Percentiles rank a stretch among this genome's conserved stretches.
Evolutionary conservation across 805 yeast genomes (phyloP).

Genomic region (Metschnikowia bowlesiae): DNA sequence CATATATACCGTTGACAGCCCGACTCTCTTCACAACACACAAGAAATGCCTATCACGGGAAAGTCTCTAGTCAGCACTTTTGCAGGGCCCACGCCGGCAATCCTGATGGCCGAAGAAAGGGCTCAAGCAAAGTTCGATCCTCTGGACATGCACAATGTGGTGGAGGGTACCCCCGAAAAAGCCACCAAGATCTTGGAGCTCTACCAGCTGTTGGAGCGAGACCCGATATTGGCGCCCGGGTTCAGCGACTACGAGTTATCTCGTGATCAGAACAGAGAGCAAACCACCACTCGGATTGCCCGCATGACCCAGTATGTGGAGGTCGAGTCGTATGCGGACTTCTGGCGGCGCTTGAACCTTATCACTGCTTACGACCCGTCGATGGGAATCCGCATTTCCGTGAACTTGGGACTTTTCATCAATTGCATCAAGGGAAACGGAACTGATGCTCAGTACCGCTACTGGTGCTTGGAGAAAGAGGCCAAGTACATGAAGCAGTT

Average conservation of each 20-base stretch:
- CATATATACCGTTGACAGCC: neutral
- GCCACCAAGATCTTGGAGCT: conserved; percentile 26
- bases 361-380: conserved; percentile 37
- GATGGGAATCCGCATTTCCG: conserved; percentile 34
- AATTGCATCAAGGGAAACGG: conserved; percentile 41
- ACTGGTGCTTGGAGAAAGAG: conserved; percentile 35
- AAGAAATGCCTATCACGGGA: conserved; percentile 18
- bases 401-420: conserved; percentile 37
- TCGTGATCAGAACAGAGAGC: conserved; percentile 27
- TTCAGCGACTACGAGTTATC: conserved; percentile 31
- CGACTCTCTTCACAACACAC: neutral
- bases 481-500: conserved; percentile 31
- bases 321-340: conserved; percentile 26
- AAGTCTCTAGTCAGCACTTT: conserved; percentile 20
- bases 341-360: conserved; percentile 32
- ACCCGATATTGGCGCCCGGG: conserved; percentile 31
- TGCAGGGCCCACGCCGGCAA: conserved; percentile 33
- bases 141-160: conserved; percentile 35
- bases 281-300: conserved; percentile 31
- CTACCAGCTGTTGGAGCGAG: conserved; percentile 35
- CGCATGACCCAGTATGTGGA: conserved; percentile 36
- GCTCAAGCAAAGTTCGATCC: conserved; percentile 30
- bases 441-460: conserved; percentile 34
- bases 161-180: conserved; percentile 38
- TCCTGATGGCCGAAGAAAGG: conserved; percentile 30